Percentiles rank a stretch among this genome's conserved stretches.
Evolutionary conservation across 768 basidiomycete species (phyloP).

Genomic region (Galerina marginata): DNA sequence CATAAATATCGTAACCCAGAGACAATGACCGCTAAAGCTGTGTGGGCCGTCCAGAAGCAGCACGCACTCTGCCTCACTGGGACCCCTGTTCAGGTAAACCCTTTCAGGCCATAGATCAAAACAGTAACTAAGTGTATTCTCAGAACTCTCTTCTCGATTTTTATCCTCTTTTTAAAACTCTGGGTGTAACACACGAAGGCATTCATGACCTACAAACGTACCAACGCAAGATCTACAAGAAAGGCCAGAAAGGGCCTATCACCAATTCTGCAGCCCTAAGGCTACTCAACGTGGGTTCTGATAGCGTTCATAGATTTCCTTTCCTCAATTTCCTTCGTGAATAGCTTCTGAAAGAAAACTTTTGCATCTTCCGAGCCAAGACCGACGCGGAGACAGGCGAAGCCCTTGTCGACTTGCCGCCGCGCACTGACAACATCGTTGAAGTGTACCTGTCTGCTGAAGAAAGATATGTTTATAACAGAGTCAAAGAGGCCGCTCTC

Average conservation of each 20-base stretch:
- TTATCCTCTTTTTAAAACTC: conserved; percentile 8
- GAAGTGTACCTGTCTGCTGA: not conserved
- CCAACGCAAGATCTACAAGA: not conserved
- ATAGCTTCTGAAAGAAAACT: conserved; percentile 7
- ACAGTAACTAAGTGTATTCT: not conserved
- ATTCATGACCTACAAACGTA: conserved; percentile 2
- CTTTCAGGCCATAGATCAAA: not conserved
- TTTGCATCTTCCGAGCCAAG: conserved; percentile 13
- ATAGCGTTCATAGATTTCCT: not conserved
- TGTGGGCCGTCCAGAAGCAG: conserved; percentile 11
- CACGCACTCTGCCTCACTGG: conserved; percentile 19
- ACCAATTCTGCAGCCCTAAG: not conserved
- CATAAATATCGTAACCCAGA: conserved; percentile 14
- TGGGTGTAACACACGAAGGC: conserved; percentile 6
- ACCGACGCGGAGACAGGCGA: conserved; percentile 3
- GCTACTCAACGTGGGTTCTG: not conserved
- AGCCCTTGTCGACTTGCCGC: conserved; percentile 5
- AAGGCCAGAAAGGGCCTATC: not conserved
- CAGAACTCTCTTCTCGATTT: conserved; percentile 13
- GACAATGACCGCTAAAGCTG: conserved; percentile 2
- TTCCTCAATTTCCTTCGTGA: not conserved
- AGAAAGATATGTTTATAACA: conserved; percentile 6
- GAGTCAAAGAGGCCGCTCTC: not conserved
- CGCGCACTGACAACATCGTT: conserved; percentile 6
- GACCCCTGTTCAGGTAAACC: conserved; percentile 11